Conservation (phyloP, 805 yeast species). For the Tetrapisispora fleetii region DNA sequence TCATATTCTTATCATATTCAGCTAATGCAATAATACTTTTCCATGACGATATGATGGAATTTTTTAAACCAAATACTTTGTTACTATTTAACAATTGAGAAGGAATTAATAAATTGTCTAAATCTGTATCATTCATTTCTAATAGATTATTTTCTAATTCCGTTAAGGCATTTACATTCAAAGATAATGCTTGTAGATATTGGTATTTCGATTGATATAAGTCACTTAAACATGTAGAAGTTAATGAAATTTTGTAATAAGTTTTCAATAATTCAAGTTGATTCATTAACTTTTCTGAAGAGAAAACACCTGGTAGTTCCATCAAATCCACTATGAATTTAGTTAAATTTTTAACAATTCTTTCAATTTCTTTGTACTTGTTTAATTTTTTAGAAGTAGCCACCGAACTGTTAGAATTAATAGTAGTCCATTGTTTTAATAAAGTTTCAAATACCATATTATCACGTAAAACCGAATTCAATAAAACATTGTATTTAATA, state of each 20-base stretch:
- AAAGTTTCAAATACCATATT: slow-evolving; percentile 35
- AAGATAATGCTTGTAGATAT: slow-evolving; percentile 24
- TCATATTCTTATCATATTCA: slow-evolving; percentile 23
- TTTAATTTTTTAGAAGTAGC: slow-evolving; percentile 19
- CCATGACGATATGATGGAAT: slow-evolving; percentile 32
- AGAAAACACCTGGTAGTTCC: slow-evolving; percentile 88
- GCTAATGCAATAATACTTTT: slow-evolving; percentile 30
- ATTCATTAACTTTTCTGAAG: slow-evolving; percentile 59
- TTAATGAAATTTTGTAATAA: slow-evolving; percentile 15
- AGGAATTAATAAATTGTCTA: slow-evolving; percentile 13
- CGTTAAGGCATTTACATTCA: slow-evolving; percentile 19
- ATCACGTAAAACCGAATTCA: slow-evolving; percentile 69
- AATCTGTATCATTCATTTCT: slow-evolving; percentile 1
- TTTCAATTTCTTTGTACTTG: slow-evolving; percentile 28
- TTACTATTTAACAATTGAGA: slow-evolving; percentile 15
- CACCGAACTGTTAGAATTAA: slow-evolving; percentile 5
- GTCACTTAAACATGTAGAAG: slow-evolving; percentile 21
- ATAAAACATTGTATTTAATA: slow-evolving; percentile 55
- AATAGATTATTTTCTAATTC: slow-evolving; percentile 10
- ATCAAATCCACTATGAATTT: slow-evolving; percentile 47
- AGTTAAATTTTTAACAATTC: slow-evolving; percentile 34
- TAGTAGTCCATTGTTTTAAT: slow-evolving; percentile 18
- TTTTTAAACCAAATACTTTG: slow-evolving; percentile 42
- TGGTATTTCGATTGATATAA: slow-evolving; percentile 22
- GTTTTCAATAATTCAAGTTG: slow-evolving; percentile 17